phyloP scores from a whole-genome alignment of 495 filamentous ascomycete genomes.

The Penicillium soppii region DNA sequence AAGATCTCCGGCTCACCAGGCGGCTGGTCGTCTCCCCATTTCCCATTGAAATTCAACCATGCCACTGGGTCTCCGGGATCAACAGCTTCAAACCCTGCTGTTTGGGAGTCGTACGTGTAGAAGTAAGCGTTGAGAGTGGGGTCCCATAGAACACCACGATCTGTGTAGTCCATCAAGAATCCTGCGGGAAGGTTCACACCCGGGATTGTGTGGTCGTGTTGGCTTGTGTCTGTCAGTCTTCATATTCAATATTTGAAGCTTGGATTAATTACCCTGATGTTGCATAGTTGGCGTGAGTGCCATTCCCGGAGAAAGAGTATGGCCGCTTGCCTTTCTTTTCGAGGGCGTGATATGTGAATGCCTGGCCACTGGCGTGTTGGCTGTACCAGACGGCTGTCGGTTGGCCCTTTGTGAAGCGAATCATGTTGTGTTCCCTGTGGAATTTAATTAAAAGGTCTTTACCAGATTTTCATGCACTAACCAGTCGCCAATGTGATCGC shows the following conservation, averaged over 20 bases:
- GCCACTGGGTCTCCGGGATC: conserved; percentile 38
- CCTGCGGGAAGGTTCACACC: conserved; percentile 61
- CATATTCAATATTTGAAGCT: not conserved
- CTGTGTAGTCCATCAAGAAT: conserved; percentile 60
- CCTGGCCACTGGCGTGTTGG: conserved; percentile 61
- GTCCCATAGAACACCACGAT: conserved; percentile 56
- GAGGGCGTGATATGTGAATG: conserved; percentile 57
- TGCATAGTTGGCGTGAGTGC: conserved; percentile 61
- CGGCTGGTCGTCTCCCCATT: conserved; percentile 60
- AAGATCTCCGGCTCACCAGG: conserved; percentile 51
- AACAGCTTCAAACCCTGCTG: conserved; percentile 42
- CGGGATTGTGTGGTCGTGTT: conserved; percentile 63
- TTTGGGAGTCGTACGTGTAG: conserved; percentile 46
- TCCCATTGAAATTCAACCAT: conserved; percentile 54
- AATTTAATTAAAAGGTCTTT: not conserved
- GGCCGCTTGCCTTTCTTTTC: conserved; percentile 54
- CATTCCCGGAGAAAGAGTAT: conserved; percentile 53
- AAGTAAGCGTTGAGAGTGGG: conserved; percentile 49
- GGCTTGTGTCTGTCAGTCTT: conserved; percentile 16
- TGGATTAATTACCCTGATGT: conserved; percentile 38
- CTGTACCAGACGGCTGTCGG: conserved; percentile 60
- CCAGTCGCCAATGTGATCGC: conserved; percentile 66
- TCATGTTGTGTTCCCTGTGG: conserved; percentile 63
- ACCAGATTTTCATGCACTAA: conserved; percentile 13
- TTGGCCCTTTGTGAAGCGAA: conserved; percentile 61